A percentile compares a stretch with the other conserved stretches of the same genome.
Conservation (phyloP, 2,329 filamentous ascomycete species). For the Onygenales sp. region DNA sequence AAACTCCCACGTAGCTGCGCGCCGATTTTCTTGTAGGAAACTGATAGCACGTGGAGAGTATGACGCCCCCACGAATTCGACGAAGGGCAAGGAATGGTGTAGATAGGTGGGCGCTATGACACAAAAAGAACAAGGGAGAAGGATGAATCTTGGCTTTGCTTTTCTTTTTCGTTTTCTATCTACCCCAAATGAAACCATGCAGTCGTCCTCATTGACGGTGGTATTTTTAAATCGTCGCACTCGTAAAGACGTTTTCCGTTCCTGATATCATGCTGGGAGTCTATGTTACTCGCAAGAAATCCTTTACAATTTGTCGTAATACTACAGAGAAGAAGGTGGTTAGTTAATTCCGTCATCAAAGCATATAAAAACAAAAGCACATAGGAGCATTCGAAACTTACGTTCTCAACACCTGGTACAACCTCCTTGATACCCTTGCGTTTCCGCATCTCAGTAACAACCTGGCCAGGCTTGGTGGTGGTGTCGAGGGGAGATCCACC, state of each 20-base stretch:
- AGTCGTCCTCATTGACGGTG: conserved; percentile 2
- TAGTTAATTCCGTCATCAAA: conserved; percentile 2
- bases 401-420: conserved; percentile 88
- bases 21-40: not conserved
- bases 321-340: conserved; percentile 49
- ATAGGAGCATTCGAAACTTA: conserved; percentile 46
- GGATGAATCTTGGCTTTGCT: not conserved
- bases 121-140: not conserved
- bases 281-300: conserved; percentile 18
- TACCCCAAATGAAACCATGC: not conserved
- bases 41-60: too few species aligned
- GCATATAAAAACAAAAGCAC: not conserved
- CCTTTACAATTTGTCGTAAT: conserved; percentile 97
- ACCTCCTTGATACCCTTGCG: conserved; percentile 98
- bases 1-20: not conserved
- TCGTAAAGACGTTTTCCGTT: conserved; percentile 25
- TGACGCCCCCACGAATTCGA: too few species aligned
- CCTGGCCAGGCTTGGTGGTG: conserved; percentile 69
- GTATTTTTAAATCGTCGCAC: conserved; percentile 32
- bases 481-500: conserved; percentile 85
- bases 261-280: conserved; percentile 10
- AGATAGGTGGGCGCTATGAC: not conserved
- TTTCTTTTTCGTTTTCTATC: not conserved
- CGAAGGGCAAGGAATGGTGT: not conserved
- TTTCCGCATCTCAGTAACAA: conserved; percentile 89